Evolutionary conservation across 495 filamentous ascomycete species (phyloP).

Genomic region (Aspergillus hancockii): DNA sequence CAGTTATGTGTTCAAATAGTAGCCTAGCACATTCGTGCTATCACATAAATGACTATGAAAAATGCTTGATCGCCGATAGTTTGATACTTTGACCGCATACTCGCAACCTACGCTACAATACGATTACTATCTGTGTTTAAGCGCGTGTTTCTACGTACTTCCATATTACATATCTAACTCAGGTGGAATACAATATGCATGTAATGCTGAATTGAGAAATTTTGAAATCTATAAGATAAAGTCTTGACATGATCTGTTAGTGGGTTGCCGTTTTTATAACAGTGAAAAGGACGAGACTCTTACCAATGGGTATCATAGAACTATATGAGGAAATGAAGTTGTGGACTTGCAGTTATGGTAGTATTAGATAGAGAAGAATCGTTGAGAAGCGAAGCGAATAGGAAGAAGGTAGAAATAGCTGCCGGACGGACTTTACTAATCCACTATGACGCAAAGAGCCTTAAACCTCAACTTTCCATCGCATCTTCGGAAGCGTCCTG

Average conservation of each 20-base stretch:
- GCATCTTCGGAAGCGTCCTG: constrained; percentile 32
- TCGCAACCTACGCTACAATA: too few relatives aligned
- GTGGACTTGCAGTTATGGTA: background rate
- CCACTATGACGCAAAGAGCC: background rate
- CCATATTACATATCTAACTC: too few relatives aligned
- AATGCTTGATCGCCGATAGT: too few relatives aligned
- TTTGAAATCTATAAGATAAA: constrained; percentile 12
- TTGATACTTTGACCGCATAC: too few relatives aligned
- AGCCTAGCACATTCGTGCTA: too few relatives aligned
- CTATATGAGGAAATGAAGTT: background rate
- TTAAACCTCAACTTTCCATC: constrained; percentile 26
- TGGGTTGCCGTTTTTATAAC: background rate
- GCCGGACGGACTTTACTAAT: background rate
- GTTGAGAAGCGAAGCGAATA: too few relatives aligned
- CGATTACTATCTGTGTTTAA: too few relatives aligned
- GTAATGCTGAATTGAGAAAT: too few relatives aligned
- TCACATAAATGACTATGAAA: too few relatives aligned
- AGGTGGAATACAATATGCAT: too few relatives aligned
- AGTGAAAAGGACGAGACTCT: background rate
- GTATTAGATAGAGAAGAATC: background rate
- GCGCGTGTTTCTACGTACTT: too few relatives aligned
- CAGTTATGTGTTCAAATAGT: too few relatives aligned
- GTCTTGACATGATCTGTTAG: background rate
- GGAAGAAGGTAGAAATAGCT: background rate
- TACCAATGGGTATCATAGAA: constrained; percentile 11